Conservation (phyloP, 2,329 filamentous ascomycete genomes). For the Cercospora janseana region DNA sequence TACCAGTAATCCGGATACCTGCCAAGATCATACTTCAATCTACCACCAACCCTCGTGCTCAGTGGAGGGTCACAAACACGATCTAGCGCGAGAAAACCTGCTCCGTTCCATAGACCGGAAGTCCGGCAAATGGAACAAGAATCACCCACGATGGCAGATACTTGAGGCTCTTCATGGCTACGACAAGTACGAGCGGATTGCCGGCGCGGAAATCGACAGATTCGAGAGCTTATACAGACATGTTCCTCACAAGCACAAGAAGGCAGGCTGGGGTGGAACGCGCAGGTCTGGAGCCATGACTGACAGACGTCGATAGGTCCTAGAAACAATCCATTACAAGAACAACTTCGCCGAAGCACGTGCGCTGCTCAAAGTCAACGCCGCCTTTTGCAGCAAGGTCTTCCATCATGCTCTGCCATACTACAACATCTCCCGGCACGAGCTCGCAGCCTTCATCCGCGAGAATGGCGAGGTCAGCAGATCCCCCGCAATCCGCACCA, state of each 20-base stretch:
- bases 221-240: slow-evolving; percentile 23
- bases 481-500: slow-evolving; percentile 36
- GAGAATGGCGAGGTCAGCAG: slow-evolving; percentile 54
- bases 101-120: slow-evolving; percentile 15
- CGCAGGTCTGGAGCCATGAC: neutral
- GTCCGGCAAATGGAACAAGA: slow-evolving; percentile 23
- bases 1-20: neutral
- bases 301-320: slow-evolving; percentile 8
- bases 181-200: slow-evolving; percentile 48
- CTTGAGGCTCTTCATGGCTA: slow-evolving; percentile 72
- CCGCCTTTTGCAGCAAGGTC: slow-evolving; percentile 72
- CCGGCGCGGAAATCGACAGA: slow-evolving; percentile 20
- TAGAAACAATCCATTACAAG: slow-evolving; percentile 21
- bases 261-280: slow-evolving; percentile 1
- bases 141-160: slow-evolving; percentile 69
- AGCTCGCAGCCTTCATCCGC: slow-evolving; percentile 20
- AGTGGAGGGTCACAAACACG: neutral
- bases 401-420: slow-evolving; percentile 54
- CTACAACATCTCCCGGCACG: slow-evolving; percentile 21
- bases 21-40: neutral
- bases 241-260: slow-evolving; percentile 19
- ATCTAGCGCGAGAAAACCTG: slow-evolving; percentile 11
- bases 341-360: slow-evolving; percentile 20
- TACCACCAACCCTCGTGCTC: neutral
- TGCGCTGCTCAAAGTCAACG: slow-evolving; percentile 79